Base-by-base conservation (phyloP, 2,329 filamentous ascomycete genomes). In the Cladosporium sp. region DNA sequence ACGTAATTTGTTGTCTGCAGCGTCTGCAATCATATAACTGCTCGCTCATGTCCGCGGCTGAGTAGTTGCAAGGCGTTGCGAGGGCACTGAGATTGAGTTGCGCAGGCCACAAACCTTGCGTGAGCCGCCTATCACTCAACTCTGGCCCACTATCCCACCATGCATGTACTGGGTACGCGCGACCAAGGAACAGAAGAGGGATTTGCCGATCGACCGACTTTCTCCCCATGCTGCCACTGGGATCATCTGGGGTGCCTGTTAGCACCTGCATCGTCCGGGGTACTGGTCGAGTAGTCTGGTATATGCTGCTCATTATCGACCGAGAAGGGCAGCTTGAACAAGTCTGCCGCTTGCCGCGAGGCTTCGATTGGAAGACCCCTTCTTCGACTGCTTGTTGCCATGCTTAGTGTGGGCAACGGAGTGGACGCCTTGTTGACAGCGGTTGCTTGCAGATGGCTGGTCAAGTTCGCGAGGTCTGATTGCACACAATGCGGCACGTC, bases 1-100 rank as follows among this genome's bases (percentile, higher is more conserved):
- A 56, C 9, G 20, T 19, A 56, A 56, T 30, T 40, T 19, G 30
- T 14, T 20, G n/a, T 45, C 42, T 19, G 28, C 54, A 56, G 54
- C 54, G 42, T 47, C 40, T 50, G 54, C 36, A 56, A 56, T 56
- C 42, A 56, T 28, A 56, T 25, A 56, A 56, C 54, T 49, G 54
- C 15, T 25, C 9, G 42, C 54, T 40, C 54, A 39, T 39, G 42
- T 47, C 54, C 42, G 17, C 34, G 7, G 30, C 30, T 11, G 11
- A 3, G 42, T 15, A 39, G n/a, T 19, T 30, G 34, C 19, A 56
- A 36, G 39, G 25, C 51, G 54, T 56, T 55, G 52, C 54, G 54
- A 56, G 54, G 54, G 34, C 34, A 49, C 30, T 42, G 22, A 43
- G 20, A 49, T 55, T 55, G 52, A 47, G 38, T 55, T 55, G 11